phyloP scores from a whole-genome alignment of 768 basidiomycete species.

The Amanita inopinata region DNA sequence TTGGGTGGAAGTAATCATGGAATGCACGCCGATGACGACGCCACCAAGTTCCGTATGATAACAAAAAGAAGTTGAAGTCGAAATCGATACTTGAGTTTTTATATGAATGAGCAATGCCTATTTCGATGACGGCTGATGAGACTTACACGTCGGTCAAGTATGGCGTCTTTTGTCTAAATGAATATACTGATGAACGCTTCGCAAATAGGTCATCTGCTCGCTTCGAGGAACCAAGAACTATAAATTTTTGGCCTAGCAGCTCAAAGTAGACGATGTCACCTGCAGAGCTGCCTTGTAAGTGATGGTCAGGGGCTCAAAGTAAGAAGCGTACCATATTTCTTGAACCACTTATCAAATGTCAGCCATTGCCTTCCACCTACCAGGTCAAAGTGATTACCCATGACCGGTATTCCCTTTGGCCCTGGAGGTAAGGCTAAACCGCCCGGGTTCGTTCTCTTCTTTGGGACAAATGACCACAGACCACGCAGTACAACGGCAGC shows the following conservation, averaged over 20 bases:
- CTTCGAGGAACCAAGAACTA: slow-evolving; percentile 9
- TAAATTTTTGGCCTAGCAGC: slow-evolving; percentile 9
- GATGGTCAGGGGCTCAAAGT: neutral
- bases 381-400: slow-evolving; percentile 15
- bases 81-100: neutral
- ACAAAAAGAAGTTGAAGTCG: neutral
- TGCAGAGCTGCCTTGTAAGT: too few relatives aligned
- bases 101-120: too few relatives aligned
- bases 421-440: slow-evolving; percentile 15
- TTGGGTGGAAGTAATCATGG: slow-evolving; percentile 2
- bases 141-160: slow-evolving; percentile 11
- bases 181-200: slow-evolving; percentile 12
- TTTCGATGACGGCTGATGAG: too few relatives aligned
- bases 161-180: slow-evolving; percentile 5
- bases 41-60: neutral
- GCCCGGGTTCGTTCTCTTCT: neutral
- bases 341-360: slow-evolving; percentile 14
- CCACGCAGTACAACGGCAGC: too few relatives aligned
- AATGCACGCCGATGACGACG: neutral
- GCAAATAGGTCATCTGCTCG: slow-evolving; percentile 12
- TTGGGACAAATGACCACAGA: too few relatives aligned
- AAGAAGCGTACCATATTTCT: slow-evolving; percentile 13
- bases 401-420: slow-evolving; percentile 14
- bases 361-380: slow-evolving; percentile 15
- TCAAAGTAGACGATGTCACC: slow-evolving; percentile 13